Evolutionary conservation across 371 early-diverging fungal genomes (phyloP).

Genomic region (Rhizopus microsporus): DNA sequence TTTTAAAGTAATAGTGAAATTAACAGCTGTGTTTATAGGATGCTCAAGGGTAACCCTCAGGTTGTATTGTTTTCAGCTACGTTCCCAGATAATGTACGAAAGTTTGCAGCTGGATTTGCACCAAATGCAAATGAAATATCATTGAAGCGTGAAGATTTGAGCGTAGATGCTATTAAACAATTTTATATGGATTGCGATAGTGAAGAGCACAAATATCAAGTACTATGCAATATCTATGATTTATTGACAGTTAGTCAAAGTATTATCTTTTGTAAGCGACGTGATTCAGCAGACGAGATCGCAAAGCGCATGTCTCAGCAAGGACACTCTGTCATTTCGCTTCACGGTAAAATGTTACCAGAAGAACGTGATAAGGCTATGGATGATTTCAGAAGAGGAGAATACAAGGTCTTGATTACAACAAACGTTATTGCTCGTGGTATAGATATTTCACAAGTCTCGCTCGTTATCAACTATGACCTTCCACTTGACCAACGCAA

Average conservation of each 20-base stretch:
- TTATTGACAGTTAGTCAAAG: slow-evolving; percentile 94
- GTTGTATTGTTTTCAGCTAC: slow-evolving; percentile 97
- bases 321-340: slow-evolving; percentile 81
- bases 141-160: slow-evolving; percentile 86
- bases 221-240: slow-evolving; percentile 85
- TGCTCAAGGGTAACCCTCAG: slow-evolving; percentile 73
- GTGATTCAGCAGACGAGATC: slow-evolving; percentile 85
- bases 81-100: slow-evolving; percentile 80
- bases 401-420: slow-evolving; percentile 92
- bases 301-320: slow-evolving; percentile 74
- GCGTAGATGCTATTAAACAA: slow-evolving; percentile 95
- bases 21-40: slow-evolving; percentile 24
- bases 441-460: slow-evolving; percentile 96
- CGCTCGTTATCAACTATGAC: slow-evolving; percentile 98
- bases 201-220: slow-evolving; percentile 80
- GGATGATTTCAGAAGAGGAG: slow-evolving; percentile 90
- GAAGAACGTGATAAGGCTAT: slow-evolving; percentile 92
- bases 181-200: slow-evolving; percentile 93
- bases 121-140: slow-evolving; percentile 86
- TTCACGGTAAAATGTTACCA: slow-evolving; percentile 89
- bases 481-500: slow-evolving; percentile 71
- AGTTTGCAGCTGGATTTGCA: slow-evolving; percentile 78
- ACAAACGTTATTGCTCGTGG: slow-evolving; percentile 98
- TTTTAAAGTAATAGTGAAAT: neutral
- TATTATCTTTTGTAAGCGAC: slow-evolving; percentile 93